Conservation (phyloP, 768 basidiomycete species). For the Trametes meyenii region DNA sequence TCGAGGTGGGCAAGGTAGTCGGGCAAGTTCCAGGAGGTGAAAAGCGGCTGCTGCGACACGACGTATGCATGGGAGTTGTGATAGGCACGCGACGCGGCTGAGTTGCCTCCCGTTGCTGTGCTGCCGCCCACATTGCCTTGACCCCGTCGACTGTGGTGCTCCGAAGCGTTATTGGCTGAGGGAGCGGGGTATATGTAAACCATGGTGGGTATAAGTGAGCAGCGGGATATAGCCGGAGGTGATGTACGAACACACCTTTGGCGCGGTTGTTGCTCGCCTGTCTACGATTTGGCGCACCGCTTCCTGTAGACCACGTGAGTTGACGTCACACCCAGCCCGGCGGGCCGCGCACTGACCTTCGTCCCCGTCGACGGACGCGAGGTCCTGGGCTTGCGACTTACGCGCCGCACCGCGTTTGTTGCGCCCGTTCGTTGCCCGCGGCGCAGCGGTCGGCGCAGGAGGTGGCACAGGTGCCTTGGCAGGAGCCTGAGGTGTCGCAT, state of each 20-base stretch:
- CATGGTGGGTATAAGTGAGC: slow-evolving; percentile 23
- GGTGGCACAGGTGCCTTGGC: slow-evolving; percentile 24
- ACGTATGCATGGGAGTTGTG: slow-evolving; percentile 80
- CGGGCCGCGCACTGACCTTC: slow-evolving; percentile 51
- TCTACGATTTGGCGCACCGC: slow-evolving; percentile 38
- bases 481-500: slow-evolving; percentile 36
- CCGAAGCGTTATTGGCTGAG: slow-evolving; percentile 40
- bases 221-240: slow-evolving; percentile 25
- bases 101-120: slow-evolving; percentile 31
- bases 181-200: slow-evolving; percentile 14
- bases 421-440: slow-evolving; percentile 30
- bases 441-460: slow-evolving; percentile 25
- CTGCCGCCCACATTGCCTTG: slow-evolving; percentile 42
- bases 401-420: slow-evolving; percentile 36
- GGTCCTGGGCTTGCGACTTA: slow-evolving; percentile 36
- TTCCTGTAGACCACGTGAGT: slow-evolving; percentile 42
- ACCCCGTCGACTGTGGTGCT: slow-evolving; percentile 53
- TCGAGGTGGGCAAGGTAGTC: slow-evolving; percentile 91
- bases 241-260: slow-evolving; percentile 33
- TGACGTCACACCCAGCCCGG: slow-evolving; percentile 25
- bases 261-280: slow-evolving; percentile 43
- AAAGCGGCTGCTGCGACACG: slow-evolving; percentile 75
- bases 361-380: slow-evolving; percentile 52
- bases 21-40: slow-evolving; percentile 88
- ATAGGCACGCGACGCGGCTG: slow-evolving; percentile 58